Evolutionary conservation across 495 filamentous ascomycete genomes (phyloP).

Genomic region (Aspergillus homomorphus): DNA sequence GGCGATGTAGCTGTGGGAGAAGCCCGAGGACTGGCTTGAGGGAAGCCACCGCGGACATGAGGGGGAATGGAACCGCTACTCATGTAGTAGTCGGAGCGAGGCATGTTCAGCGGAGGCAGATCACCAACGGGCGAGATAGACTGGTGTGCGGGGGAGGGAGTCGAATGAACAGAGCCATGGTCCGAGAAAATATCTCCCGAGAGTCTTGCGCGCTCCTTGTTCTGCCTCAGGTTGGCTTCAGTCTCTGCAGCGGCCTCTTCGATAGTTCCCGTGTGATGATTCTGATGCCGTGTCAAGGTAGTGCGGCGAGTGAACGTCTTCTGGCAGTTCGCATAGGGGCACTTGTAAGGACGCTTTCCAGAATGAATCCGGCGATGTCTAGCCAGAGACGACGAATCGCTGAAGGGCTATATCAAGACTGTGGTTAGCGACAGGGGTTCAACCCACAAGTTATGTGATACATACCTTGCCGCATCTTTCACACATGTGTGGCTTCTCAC

Average conservation of each 20-base stretch:
- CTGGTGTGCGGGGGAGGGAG: constrained; percentile 79
- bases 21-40: constrained; percentile 68
- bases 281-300: constrained; percentile 92
- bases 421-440: constrained; percentile 5
- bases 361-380: constrained; percentile 93
- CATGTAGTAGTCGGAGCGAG: constrained; percentile 70
- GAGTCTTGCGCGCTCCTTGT: constrained; percentile 53
- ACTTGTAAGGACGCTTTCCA: constrained; percentile 95
- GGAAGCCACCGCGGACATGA: constrained; percentile 75
- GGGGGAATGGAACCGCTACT: constrained; percentile 69
- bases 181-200: constrained; percentile 80
- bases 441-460: background rate
- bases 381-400: constrained; percentile 93
- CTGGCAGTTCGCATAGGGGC: constrained; percentile 94
- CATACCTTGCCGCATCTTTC: constrained; percentile 93
- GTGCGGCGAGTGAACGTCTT: constrained; percentile 98
- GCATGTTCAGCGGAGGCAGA: constrained; percentile 70
- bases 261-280: constrained; percentile 91
- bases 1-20: constrained; percentile 62
- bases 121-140: constrained; percentile 75
- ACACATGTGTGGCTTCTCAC: constrained; percentile 97
- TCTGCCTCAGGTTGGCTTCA: constrained; percentile 69
- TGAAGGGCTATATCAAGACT: constrained; percentile 71
- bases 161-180: constrained; percentile 76
- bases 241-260: constrained; percentile 90